Percentiles rank a stretch among this genome's conserved stretches.
These are phyloP conservation scores for Cyclotella baltica DNA, from an alignment of 108 stramenopile species.

Conservation along the genomic window DNA sequence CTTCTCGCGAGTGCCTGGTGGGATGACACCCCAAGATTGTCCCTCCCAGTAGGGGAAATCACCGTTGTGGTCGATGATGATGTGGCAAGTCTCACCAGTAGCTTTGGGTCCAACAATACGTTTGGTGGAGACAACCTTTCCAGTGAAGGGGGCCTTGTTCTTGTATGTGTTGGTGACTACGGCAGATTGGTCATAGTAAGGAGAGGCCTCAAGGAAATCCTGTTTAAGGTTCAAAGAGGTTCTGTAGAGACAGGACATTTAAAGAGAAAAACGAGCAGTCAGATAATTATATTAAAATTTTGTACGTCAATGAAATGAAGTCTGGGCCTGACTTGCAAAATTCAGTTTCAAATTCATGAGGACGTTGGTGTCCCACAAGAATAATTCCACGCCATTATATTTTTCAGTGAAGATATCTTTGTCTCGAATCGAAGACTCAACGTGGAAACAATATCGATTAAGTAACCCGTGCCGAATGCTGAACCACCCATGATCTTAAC, in stretches of 20 bases:
- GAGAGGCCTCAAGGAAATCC: constrained; percentile 96
- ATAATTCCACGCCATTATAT: too few species aligned
- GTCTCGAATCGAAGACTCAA: too few species aligned
- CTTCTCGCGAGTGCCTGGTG: constrained; percentile 92
- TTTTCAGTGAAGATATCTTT: too few species aligned
- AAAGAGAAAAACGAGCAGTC: neutral
- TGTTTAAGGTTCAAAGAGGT: constrained; percentile 73
- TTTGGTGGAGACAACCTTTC: constrained; percentile 97
- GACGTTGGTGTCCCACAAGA: too few species aligned
- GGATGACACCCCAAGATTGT: constrained; percentile 97
- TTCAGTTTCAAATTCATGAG: too few species aligned
- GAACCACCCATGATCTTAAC: too few species aligned
- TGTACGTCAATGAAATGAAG: too few species aligned
- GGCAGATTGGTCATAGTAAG: constrained; percentile 93
- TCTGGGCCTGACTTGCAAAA: neutral
- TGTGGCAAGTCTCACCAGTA: constrained; percentile 98
- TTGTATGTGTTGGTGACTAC: constrained; percentile 95
- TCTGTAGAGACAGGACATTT: constrained; percentile 17
- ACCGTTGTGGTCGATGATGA: constrained; percentile 98
- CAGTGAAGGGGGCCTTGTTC: constrained; percentile 96
- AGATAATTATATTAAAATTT: too few species aligned
- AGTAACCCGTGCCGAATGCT: too few species aligned
- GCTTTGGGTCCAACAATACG: constrained; percentile 97
- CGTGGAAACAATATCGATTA: too few species aligned
- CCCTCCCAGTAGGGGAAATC: constrained; percentile 99